phyloP scores from a whole-genome alignment of 768 basidiomycete genomes.

The Coprinopsis sp. region DNA sequence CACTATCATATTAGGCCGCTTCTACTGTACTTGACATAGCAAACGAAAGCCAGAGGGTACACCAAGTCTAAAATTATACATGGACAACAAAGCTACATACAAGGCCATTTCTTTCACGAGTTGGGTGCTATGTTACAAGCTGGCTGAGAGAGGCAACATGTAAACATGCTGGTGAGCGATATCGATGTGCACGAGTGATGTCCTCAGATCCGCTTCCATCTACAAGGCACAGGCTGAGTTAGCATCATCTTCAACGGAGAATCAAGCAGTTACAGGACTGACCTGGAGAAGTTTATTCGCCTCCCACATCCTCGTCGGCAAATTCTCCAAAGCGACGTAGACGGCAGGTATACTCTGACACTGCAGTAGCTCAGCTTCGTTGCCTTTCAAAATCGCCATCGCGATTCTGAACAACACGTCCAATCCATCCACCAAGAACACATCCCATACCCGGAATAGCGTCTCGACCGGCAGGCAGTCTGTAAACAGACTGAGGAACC shows the following conservation, averaged over 20 bases:
- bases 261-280: slow-evolving; percentile 16
- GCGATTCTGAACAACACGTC: slow-evolving; percentile 91
- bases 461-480: slow-evolving; percentile 97
- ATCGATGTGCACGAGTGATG: slow-evolving; percentile 39
- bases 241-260: slow-evolving; percentile 21
- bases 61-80: no score
- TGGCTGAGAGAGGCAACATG: slow-evolving; percentile 30
- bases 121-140: slow-evolving; percentile 2
- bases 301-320: slow-evolving; percentile 93
- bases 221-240: no score
- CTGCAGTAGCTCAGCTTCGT: slow-evolving; percentile 77
- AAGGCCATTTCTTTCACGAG: no score
- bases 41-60: no score
- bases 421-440: slow-evolving; percentile 89
- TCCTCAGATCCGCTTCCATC: slow-evolving; percentile 37
- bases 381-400: slow-evolving; percentile 76
- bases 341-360: slow-evolving; percentile 86
- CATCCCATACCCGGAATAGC: slow-evolving; percentile 92
- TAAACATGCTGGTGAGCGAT: slow-evolving; percentile 40
- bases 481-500: slow-evolving; percentile 96
- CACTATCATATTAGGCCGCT: no score
- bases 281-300: slow-evolving; percentile 89
- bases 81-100: no score
- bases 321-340: slow-evolving; percentile 82
- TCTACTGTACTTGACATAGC: no score